Conservation (phyloP, 1,139 yeast genomes). For the Hanseniaspora gamundiae region DNA sequence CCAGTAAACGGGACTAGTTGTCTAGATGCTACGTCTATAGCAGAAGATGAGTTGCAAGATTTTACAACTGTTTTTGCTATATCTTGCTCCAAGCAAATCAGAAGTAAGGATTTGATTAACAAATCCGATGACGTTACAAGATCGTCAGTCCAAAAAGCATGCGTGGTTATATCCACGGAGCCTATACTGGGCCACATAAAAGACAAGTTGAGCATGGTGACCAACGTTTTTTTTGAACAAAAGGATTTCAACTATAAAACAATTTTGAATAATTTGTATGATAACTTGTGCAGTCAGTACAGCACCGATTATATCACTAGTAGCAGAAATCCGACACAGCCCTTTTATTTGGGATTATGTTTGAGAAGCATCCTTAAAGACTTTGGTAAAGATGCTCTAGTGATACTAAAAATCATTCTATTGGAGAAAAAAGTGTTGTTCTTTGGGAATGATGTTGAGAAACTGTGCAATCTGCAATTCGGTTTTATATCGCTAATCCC, state of each 20-base stretch:
- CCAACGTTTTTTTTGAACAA: constrained; percentile 77
- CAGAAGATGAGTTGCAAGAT: constrained; percentile 32
- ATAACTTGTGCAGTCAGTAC: constrained; percentile 48
- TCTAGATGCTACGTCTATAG: constrained; percentile 20
- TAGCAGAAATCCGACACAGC: constrained; percentile 34
- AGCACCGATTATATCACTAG: constrained; percentile 11
- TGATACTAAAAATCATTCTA: constrained; percentile 62
- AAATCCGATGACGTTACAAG: constrained; percentile 63
- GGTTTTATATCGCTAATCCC: constrained; percentile 58
- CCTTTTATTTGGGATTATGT: constrained; percentile 64
- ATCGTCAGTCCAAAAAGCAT: constrained; percentile 82
- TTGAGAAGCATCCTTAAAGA: constrained; percentile 51
- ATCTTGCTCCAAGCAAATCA: constrained; percentile 80
- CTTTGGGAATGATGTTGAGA: constrained; percentile 75
- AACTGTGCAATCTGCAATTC: constrained; percentile 64
- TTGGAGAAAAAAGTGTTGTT: constrained; percentile 59
- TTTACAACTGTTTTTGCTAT: constrained; percentile 77
- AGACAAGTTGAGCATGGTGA: constrained; percentile 81
- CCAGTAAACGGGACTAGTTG: constrained; percentile 27
- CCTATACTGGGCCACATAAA: constrained; percentile 83
- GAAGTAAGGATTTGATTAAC: constrained; percentile 46
- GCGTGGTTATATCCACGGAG: constrained; percentile 75
- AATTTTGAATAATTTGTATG: constrained; percentile 58
- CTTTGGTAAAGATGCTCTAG: constrained; percentile 49
- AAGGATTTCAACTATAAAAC: constrained; percentile 59